Conservation (phyloP, 805 yeast species). For the Yamadazyma scolyti region DNA sequence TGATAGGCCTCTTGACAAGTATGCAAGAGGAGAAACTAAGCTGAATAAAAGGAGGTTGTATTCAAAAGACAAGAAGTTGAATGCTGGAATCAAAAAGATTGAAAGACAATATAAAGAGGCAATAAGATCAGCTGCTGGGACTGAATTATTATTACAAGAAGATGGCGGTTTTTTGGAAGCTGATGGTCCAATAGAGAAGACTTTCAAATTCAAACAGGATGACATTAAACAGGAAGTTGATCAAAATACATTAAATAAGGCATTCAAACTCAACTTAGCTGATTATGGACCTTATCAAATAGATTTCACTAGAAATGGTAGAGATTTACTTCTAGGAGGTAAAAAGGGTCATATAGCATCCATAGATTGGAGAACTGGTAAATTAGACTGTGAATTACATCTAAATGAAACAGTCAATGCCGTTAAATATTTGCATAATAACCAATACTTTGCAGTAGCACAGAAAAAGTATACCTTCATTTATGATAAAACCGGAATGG, state of each 20-base stretch:
- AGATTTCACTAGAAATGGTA: slow-evolving; percentile 85
- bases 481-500: slow-evolving; percentile 87
- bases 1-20: slow-evolving; percentile 20
- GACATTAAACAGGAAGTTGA: slow-evolving; percentile 80
- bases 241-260: slow-evolving; percentile 66
- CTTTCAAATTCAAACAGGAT: slow-evolving; percentile 77
- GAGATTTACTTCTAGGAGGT: slow-evolving; percentile 82
- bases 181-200: slow-evolving; percentile 88
- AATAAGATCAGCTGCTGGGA: slow-evolving; percentile 75
- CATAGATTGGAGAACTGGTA: slow-evolving; percentile 92
- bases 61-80: slow-evolving; percentile 57
- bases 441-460: slow-evolving; percentile 93
- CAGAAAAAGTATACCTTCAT: slow-evolving; percentile 93
- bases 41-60: slow-evolving; percentile 19
- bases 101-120: slow-evolving; percentile 77
- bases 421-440: slow-evolving; percentile 86
- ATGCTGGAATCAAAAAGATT: slow-evolving; percentile 60
- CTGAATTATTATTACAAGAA: slow-evolving; percentile 83
- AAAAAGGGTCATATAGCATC: slow-evolving; percentile 92
- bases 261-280: slow-evolving; percentile 65
- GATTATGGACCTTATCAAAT: slow-evolving; percentile 84
- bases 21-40: slow-evolving; percentile 19
- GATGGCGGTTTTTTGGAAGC: slow-evolving; percentile 85
- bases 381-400: slow-evolving; percentile 74
- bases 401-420: slow-evolving; percentile 87